Evolutionary conservation across 352 stramenopile species (phyloP).

Genomic region (Phytopythium ostracodes): DNA sequence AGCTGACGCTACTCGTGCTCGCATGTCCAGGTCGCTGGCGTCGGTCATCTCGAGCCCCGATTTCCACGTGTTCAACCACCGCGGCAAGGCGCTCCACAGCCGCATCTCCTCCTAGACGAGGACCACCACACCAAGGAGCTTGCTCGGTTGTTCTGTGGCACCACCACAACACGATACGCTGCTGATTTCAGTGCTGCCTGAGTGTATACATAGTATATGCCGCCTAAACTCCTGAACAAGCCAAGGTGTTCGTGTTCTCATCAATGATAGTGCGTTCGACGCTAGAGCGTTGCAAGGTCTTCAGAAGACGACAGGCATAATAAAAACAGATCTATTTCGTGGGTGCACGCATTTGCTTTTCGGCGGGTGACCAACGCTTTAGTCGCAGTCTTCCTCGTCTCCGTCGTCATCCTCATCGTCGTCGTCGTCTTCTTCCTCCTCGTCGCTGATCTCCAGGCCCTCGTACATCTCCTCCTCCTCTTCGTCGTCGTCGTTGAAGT

Average conservation of each 20-base stretch:
- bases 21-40: slow-evolving; percentile 42
- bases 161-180: neutral
- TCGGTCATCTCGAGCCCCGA: slow-evolving; percentile 64
- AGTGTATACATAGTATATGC: neutral
- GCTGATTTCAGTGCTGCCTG: neutral
- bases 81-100: slow-evolving; percentile 70
- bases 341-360: neutral
- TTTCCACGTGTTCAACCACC: slow-evolving; percentile 84
- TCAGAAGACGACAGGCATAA: neutral
- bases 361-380: neutral
- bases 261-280: neutral
- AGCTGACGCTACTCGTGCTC: slow-evolving; percentile 1
- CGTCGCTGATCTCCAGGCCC: slow-evolving; percentile 70
- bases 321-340: slow-evolving; percentile 8
- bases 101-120: slow-evolving; percentile 35
- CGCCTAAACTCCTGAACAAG: neutral
- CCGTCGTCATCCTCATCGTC: slow-evolving; percentile 47
- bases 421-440: slow-evolving; percentile 48
- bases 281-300: neutral
- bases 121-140: too few relatives aligned
- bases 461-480: slow-evolving; percentile 83
- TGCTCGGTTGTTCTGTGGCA: neutral
- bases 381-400: slow-evolving; percentile 37
- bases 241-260: neutral
- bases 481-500: slow-evolving; percentile 66